Evolutionary conservation across 306 rosid species (phyloP), one percentile per base, ranked within the genome.

Genomic region (Pachyrhizus erosus): DNA sequence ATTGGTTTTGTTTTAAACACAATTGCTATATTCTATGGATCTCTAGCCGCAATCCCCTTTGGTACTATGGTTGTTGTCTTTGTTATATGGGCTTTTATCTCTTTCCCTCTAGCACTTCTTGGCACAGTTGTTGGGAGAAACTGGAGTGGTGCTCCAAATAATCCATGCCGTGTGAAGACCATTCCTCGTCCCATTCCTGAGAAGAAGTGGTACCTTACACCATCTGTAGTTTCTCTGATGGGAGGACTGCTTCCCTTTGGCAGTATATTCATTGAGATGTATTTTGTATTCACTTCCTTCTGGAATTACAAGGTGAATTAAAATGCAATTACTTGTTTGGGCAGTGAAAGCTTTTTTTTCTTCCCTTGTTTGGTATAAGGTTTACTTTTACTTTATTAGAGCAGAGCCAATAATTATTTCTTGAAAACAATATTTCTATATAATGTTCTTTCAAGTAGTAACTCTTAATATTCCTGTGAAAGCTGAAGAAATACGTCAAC

Each of bases 111-210:
- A 68, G 99, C 99, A 78, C 99, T 96, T 90, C 97, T 96, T 83
- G 99, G 99, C 80, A 96, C 99, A 8, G 99, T 96, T 87, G 97
- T 96, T 82, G 99, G 99, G 69, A 91, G 99, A 86, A 96, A 96
- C 81, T 93, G 99, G 99, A 93, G 99, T 76, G 98, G 99, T 82
- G 94, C 97, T 81, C 99, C 99, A 51, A 96, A 93, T 87, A 96
- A 96, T 85, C 99, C 99, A 33, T 96, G 99, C 65, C 97, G 99
- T 15, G 99, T 96, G 62, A 96, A 96, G 88, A 96, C 99, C 74
- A 96, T 96, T 88, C 99, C 99, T 62, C 99, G 99, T 71, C 99
- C 98, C 21, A 93, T 96, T 86, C 99, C 99, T 69, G 99, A 96
- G 97, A 96, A 96, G 90, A 96, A 96, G 87, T 96, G 99, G 99